Evolutionary conservation across 1,284 basidiomycete genomes (phyloP).

Genomic region (Mycena sp.): DNA sequence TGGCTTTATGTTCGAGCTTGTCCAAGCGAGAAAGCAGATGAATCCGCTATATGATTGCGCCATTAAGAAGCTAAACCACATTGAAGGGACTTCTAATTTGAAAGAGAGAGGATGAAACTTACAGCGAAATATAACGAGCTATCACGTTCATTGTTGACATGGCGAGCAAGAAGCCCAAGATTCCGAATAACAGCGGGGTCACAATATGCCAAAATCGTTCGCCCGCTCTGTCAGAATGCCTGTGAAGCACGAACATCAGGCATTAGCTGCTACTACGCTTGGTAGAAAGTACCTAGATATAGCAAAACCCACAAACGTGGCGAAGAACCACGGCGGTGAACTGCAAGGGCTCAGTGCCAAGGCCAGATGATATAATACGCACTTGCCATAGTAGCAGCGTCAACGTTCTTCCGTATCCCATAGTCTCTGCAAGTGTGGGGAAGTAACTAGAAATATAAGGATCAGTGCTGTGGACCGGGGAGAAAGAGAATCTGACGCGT

Average conservation of each 20-base stretch:
- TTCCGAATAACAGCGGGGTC: slow-evolving; percentile 63
- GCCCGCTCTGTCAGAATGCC: slow-evolving; percentile 75
- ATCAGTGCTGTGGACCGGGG: not conserved
- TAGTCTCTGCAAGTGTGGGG: slow-evolving; percentile 73
- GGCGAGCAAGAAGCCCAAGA: slow-evolving; percentile 80
- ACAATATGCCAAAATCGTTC: slow-evolving; percentile 76
- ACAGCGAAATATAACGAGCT: slow-evolving; percentile 80
- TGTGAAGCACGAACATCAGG: slow-evolving; percentile 33
- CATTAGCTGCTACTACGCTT: not conserved
- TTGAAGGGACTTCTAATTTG: not conserved
- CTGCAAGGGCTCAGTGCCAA: slow-evolving; percentile 57
- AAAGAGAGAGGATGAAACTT: slow-evolving; percentile 34
- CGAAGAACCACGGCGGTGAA: slow-evolving; percentile 82
- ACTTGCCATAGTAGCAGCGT: slow-evolving; percentile 51
- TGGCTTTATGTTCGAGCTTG: slow-evolving; percentile 72
- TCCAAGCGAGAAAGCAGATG: slow-evolving; percentile 77
- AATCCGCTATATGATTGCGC: slow-evolving; percentile 79
- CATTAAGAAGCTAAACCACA: slow-evolving; percentile 70
- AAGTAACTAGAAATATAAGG: slow-evolving; percentile 50
- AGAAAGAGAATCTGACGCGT: slow-evolving; percentile 46
- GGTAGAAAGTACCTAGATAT: slow-evolving; percentile 53
- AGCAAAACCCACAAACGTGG: slow-evolving; percentile 61
- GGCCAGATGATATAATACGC: not conserved
- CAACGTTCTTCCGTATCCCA: slow-evolving; percentile 73
- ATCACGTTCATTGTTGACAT: slow-evolving; percentile 72